A percentile compares a stretch with the other conserved stretches of the same genome.
Conservation (phyloP, 139 green algal genomes). For the Micractinium conductrix region DNA sequence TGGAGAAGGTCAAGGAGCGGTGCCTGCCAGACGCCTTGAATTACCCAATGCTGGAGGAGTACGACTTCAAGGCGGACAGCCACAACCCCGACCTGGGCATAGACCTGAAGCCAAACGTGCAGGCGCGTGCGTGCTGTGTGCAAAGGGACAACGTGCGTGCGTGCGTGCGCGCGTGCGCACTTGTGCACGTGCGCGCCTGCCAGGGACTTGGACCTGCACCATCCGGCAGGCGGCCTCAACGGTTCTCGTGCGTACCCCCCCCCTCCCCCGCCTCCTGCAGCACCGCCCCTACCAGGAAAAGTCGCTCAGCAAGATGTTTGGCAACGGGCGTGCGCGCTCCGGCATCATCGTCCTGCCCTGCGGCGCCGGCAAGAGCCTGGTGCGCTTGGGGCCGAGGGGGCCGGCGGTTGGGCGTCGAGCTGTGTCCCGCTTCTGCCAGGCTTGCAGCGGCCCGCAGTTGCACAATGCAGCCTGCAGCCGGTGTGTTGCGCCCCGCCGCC, state of each 20-base stretch:
- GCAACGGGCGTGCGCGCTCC: slow-evolving; percentile 88
- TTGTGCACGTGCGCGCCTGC: no score
- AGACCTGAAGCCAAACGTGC: slow-evolving; percentile 92
- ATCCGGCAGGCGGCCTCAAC: no score
- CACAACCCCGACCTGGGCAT: slow-evolving; percentile 77
- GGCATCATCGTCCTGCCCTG: slow-evolving; percentile 99
- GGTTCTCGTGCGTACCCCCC: background rate
- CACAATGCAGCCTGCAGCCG: background rate
- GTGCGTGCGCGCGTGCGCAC: no score
- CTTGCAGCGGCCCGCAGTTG: background rate
- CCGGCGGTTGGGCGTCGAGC: slow-evolving; percentile 1
- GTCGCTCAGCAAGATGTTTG: slow-evolving; percentile 98
- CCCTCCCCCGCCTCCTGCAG: background rate
- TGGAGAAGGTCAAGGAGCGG: slow-evolving; percentile 95
- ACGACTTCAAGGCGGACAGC: slow-evolving; percentile 94
- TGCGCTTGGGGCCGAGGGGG: no score
- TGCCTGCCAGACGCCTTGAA: slow-evolving; percentile 93
- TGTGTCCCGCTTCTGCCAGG: background rate
- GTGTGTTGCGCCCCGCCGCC: background rate
- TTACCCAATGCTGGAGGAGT: slow-evolving; percentile 99
- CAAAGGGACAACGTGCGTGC: no score
- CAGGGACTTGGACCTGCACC: no score
- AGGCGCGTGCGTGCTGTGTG: slow-evolving; percentile 38
- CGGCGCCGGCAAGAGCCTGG: slow-evolving; percentile 95
- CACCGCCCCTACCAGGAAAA: slow-evolving; percentile 82